Evolutionary conservation across 2,329 filamentous ascomycete species (phyloP).

Genomic region (Verticillium tricorpus): DNA sequence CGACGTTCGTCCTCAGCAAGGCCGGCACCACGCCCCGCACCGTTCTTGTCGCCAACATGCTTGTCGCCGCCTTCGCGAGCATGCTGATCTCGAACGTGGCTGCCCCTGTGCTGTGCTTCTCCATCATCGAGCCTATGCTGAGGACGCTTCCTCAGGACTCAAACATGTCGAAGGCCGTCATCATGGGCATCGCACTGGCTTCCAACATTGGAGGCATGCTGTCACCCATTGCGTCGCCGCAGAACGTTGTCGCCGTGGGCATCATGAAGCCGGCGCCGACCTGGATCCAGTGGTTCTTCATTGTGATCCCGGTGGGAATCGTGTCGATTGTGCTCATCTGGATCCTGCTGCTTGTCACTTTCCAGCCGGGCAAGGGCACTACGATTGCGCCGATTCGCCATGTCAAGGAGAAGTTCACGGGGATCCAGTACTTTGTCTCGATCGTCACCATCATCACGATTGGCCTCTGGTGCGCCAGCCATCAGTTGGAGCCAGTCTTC

Average conservation of each 20-base stretch:
- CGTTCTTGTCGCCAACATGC: slow-evolving; percentile 96
- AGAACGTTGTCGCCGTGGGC: slow-evolving; percentile 93
- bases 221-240: slow-evolving; percentile 92
- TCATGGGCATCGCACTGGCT: slow-evolving; percentile 89
- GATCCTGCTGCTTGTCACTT: slow-evolving; percentile 77
- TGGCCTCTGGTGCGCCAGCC: slow-evolving; percentile 83
- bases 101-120: slow-evolving; percentile 93
- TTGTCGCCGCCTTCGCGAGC: slow-evolving; percentile 93
- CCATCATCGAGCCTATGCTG: slow-evolving; percentile 94
- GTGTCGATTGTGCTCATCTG: slow-evolving; percentile 86
- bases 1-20: slow-evolving; percentile 93
- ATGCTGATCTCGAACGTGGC: slow-evolving; percentile 99
- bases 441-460: slow-evolving; percentile 82
- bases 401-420: slow-evolving; percentile 82
- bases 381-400: slow-evolving; percentile 88
- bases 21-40: slow-evolving; percentile 86
- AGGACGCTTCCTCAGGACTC: slow-evolving; percentile 88
- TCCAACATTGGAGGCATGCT: slow-evolving; percentile 96
- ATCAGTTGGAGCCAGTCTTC: slow-evolving; percentile 81
- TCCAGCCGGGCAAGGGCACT: slow-evolving; percentile 78
- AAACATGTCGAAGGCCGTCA: slow-evolving; percentile 89
- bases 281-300: slow-evolving; percentile 97
- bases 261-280: slow-evolving; percentile 91
- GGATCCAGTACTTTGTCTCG: slow-evolving; percentile 89
- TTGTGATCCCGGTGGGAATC: slow-evolving; percentile 87